phyloP scores from a whole-genome alignment of 371 early-diverging fungal species.

The Mortierella sp. region DNA sequence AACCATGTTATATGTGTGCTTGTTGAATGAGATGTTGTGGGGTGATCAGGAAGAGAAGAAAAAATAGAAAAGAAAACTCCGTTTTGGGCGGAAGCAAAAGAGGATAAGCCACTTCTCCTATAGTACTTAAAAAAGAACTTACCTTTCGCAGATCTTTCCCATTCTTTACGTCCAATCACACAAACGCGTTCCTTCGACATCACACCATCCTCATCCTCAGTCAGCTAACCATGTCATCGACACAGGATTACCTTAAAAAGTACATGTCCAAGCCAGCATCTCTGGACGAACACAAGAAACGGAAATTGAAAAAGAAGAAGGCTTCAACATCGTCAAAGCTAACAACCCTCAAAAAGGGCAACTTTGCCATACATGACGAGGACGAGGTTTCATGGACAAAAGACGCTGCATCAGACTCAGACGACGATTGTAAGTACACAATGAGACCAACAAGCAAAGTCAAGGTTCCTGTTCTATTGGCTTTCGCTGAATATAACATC shows the following conservation, averaged over 20 bases:
- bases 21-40: slow-evolving; percentile 58
- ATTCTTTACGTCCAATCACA: background rate
- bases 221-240: slow-evolving; percentile 43
- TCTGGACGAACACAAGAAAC: slow-evolving; percentile 62
- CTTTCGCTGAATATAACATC: too few relatives aligned
- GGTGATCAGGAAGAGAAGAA: background rate
- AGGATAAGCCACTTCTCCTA: background rate
- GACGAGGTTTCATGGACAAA: slow-evolving; percentile 66
- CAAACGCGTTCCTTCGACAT: background rate
- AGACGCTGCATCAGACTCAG: slow-evolving; percentile 35
- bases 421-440: slow-evolving; percentile 31
- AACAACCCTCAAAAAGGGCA: slow-evolving; percentile 60
- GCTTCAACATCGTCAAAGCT: slow-evolving; percentile 10
- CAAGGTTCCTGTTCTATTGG: too few relatives aligned
- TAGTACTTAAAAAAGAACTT: background rate
- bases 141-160: background rate
- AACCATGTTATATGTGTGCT: slow-evolving; percentile 48
- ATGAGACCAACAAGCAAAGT: too few relatives aligned
- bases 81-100: background rate
- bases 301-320: slow-evolving; percentile 61
- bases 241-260: slow-evolving; percentile 58
- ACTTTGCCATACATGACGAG: slow-evolving; percentile 72
- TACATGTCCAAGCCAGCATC: slow-evolving; percentile 58
- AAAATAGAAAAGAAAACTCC: background rate
- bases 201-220: background rate